These are phyloP conservation scores for Globisporangium recalcitrans DNA, from an alignment of 352 stramenopile species.

Conservation along the genomic window DNA sequence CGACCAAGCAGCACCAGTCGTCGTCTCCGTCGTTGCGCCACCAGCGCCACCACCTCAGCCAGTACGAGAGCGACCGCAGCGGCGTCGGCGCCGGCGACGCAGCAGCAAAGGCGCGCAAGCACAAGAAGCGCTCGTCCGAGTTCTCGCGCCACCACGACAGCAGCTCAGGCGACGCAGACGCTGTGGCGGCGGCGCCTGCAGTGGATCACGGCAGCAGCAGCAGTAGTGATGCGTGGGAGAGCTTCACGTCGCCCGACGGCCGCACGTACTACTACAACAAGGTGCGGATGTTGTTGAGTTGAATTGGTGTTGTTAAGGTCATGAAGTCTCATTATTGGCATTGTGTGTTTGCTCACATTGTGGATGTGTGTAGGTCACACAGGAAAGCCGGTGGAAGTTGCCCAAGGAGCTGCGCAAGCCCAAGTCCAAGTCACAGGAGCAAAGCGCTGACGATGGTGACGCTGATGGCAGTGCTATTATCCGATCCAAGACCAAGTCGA, in stretches of 20 bases:
- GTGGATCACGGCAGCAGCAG: background rate
- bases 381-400: slow-evolving; percentile 62
- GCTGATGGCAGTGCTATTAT: background rate
- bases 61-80: background rate
- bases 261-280: slow-evolving; percentile 65
- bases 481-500: slow-evolving; percentile 1
- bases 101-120: slow-evolving; percentile 1
- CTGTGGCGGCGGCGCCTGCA: background rate
- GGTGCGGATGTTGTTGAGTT: too few species aligned
- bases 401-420: slow-evolving; percentile 19
- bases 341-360: background rate
- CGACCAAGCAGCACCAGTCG: slow-evolving; percentile 3
- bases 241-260: slow-evolving; percentile 55
- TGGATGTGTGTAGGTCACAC: slow-evolving; percentile 25
- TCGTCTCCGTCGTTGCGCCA: background rate
- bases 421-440: background rate
- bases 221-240: slow-evolving; percentile 29
- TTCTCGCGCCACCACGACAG: slow-evolving; percentile 8
- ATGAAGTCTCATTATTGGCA: background rate
- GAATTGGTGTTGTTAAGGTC: background rate
- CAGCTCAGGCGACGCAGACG: background rate
- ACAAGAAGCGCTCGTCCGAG: slow-evolving; percentile 13
- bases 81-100: too few species aligned
- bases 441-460: background rate
- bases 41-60: background rate